Percentiles rank a stretch among this genome's conserved stretches.
Evolutionary conservation across 78 protist species (phyloP).

Genomic region (Planoprotostelium fungivorum): DNA sequence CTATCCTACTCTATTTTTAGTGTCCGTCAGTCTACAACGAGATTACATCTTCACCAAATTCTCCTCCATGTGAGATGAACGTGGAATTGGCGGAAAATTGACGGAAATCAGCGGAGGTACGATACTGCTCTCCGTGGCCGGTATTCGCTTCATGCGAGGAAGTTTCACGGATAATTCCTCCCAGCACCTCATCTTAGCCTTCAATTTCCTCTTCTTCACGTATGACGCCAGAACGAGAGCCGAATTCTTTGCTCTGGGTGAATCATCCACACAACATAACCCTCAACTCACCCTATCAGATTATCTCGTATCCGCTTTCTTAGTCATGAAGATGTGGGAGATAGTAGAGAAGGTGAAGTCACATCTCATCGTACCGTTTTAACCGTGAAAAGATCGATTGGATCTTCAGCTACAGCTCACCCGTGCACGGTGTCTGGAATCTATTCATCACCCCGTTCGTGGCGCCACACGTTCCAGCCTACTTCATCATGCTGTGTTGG

Average conservation of each 20-base stretch:
- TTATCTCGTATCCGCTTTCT: not conserved
- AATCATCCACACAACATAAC: not conserved
- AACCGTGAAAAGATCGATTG: not conserved
- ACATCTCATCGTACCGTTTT: not conserved
- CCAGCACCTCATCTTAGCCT: not conserved
- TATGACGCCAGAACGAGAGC: not conserved
- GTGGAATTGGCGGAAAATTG: not conserved
- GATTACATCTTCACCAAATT: not conserved
- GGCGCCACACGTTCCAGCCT: not conserved
- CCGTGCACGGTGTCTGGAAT: not conserved
- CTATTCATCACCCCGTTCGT: not conserved
- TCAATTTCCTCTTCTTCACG: not conserved
- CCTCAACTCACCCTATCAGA: not conserved
- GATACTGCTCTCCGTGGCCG: not conserved
- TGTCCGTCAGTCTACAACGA: not conserved
- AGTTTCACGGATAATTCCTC: not conserved
- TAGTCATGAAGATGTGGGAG: not conserved
- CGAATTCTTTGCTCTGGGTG: not conserved
- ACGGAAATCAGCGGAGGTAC: not conserved
- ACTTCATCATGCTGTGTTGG: not conserved
- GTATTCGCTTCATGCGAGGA: not conserved
- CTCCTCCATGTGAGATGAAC: not conserved
- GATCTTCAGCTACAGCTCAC: not conserved
- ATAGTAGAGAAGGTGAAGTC: not conserved
- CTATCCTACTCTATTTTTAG: not conserved